Conservation (phyloP, 352 stramenopile species). For the Phytopythium kandeliae region DNA sequence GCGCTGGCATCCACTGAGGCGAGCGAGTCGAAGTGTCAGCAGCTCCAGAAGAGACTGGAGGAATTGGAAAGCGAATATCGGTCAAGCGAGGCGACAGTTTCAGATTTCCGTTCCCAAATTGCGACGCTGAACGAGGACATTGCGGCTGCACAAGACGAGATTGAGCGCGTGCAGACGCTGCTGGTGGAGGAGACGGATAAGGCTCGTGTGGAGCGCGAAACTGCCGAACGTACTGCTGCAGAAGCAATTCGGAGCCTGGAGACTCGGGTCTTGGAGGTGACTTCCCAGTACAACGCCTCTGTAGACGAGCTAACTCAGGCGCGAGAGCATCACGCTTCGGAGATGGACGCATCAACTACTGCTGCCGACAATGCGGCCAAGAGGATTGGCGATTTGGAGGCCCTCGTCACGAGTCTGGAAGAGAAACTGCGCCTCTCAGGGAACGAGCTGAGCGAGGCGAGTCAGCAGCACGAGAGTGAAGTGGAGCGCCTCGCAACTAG, state of each 20-base stretch:
- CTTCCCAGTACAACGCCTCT: not conserved
- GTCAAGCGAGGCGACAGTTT: not conserved
- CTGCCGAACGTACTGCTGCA: not conserved
- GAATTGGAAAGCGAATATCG: not conserved
- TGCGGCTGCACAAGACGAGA: not conserved
- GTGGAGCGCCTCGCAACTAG: slow-evolving; percentile 7
- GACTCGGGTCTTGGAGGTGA: not conserved
- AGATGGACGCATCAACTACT: not conserved
- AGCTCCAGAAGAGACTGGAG: not conserved
- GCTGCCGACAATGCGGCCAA: not conserved
- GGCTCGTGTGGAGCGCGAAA: not conserved
- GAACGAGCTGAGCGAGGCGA: slow-evolving; percentile 8
- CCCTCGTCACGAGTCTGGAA: not conserved
- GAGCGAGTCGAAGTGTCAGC: not conserved
- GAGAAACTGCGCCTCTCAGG: slow-evolving; percentile 14
- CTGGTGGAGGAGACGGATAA: not conserved
- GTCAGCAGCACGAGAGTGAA: slow-evolving; percentile 9
- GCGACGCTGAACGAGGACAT: not conserved
- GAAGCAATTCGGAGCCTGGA: not conserved
- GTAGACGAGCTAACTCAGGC: not conserved
- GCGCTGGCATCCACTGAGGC: not conserved
- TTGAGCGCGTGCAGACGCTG: slow-evolving; percentile 1
- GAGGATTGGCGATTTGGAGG: slow-evolving; percentile 6
- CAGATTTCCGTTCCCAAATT: slow-evolving; percentile 4
- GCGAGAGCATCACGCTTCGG: not conserved